Percentiles rank a stretch among this genome's conserved stretches.
phyloP scores from a whole-genome alignment of 129 eudicot genomes.

The Arctium lappa region DNA sequence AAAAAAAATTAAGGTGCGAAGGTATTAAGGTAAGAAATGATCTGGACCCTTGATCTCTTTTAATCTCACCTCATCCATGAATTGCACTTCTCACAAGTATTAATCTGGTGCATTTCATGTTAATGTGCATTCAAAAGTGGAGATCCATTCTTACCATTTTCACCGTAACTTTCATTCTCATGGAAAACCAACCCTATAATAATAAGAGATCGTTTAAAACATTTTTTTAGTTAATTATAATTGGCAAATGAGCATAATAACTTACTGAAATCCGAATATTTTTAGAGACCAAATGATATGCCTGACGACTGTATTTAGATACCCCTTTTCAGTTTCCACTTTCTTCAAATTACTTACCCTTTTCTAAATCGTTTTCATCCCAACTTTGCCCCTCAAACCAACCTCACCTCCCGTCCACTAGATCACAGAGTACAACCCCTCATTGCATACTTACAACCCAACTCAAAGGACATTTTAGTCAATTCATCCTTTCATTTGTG shows the following conservation, averaged over 20 bases:
- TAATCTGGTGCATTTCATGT: too few species aligned
- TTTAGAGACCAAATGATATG: slow-evolving; percentile 10
- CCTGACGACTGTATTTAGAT: slow-evolving; percentile 17
- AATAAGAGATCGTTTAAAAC: too few species aligned
- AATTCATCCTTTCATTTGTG: neutral
- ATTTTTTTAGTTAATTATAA: too few species aligned
- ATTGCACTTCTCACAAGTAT: too few species aligned
- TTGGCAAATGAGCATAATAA: neutral
- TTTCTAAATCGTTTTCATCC: neutral
- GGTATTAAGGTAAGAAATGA: too few species aligned
- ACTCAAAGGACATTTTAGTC: slow-evolving; percentile 19
- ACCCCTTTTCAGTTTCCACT: slow-evolving; percentile 18
- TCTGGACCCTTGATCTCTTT: too few species aligned
- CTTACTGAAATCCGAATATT: slow-evolving; percentile 24
- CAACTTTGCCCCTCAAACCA: slow-evolving; percentile 16
- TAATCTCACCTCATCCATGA: too few species aligned
- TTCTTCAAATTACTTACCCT: neutral
- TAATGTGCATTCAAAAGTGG: too few species aligned
- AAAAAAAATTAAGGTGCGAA: too few species aligned
- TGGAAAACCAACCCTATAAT: too few species aligned
- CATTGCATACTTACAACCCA: neutral
- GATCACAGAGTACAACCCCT: neutral
- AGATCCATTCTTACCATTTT: too few species aligned
- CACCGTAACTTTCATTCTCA: too few species aligned
- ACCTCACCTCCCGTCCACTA: neutral